Evolutionary conservation across 495 filamentous ascomycete genomes (phyloP).

Genomic region (Aspergillus leporis): DNA sequence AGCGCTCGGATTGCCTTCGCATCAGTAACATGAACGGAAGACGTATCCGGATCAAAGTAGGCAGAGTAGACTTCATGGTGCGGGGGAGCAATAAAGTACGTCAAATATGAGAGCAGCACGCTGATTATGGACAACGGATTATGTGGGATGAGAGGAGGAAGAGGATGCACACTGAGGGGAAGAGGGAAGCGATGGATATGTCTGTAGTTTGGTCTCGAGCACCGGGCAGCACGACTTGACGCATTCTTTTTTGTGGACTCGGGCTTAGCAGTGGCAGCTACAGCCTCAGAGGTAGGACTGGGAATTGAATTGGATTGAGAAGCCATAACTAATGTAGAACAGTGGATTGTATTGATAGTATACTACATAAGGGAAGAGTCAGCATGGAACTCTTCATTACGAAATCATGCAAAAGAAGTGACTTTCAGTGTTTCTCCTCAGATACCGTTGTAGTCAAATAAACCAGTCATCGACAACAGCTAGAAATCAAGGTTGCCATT

Average conservation of each 20-base stretch:
- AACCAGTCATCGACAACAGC: conserved; percentile 70
- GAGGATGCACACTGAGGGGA: conserved; percentile 75
- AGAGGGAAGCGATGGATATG: conserved; percentile 76
- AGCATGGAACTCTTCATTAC: conserved; percentile 27
- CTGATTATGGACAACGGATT: conserved; percentile 88
- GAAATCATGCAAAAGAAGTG: conserved; percentile 11
- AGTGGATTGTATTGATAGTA: conserved; percentile 14
- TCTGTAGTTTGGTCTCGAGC: conserved; percentile 65
- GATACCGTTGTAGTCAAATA: conserved; percentile 99
- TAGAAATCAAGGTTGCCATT: conserved; percentile 69
- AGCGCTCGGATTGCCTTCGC: conserved; percentile 69
- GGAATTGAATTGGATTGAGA: conserved; percentile 15
- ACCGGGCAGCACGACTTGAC: conserved; percentile 37
- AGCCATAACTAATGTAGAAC: conserved; percentile 14
- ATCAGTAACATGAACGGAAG: conserved; percentile 84
- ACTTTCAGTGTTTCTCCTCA: conserved; percentile 58
- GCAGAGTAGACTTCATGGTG: conserved; percentile 75
- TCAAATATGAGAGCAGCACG: conserved; percentile 72
- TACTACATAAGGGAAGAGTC: conserved; percentile 28
- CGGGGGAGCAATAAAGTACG: conserved; percentile 65
- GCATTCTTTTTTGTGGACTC: conserved; percentile 12
- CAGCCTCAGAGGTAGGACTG: conserved; percentile 19
- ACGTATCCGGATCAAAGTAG: conserved; percentile 74
- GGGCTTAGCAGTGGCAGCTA: conserved; percentile 15
- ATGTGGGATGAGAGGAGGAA: conserved; percentile 85